phyloP scores from a whole-genome alignment of 495 filamentous ascomycete genomes.

The Penicillium tannophilum region DNA sequence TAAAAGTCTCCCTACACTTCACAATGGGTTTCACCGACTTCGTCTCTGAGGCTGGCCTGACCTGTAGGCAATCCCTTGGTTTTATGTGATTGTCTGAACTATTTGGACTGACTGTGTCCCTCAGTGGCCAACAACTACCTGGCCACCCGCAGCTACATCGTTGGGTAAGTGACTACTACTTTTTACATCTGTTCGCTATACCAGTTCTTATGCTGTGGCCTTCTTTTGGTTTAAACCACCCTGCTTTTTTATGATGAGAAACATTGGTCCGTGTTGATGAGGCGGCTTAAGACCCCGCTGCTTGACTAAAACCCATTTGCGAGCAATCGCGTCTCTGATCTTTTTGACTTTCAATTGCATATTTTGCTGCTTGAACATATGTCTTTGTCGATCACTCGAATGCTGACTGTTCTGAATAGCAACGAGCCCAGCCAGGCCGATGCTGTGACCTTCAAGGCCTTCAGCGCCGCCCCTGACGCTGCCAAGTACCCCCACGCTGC shows the following conservation, averaged over 20 bases:
- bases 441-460: slow-evolving; percentile 88
- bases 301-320: slow-evolving; percentile 79
- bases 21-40: slow-evolving; percentile 98
- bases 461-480: slow-evolving; percentile 72
- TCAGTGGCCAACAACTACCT: slow-evolving; percentile 92
- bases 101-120: slow-evolving; percentile 40
- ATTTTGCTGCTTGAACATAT: neutral
- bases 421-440: slow-evolving; percentile 90
- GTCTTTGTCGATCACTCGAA: slow-evolving; percentile 6
- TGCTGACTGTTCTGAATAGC: slow-evolving; percentile 54
- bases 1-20: slow-evolving; percentile 27
- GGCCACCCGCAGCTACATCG: slow-evolving; percentile 87
- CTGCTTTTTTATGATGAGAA: slow-evolving; percentile 71
- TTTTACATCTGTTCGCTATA: slow-evolving; percentile 10
- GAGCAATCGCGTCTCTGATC: slow-evolving; percentile 83
- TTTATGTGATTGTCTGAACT: slow-evolving; percentile 21
- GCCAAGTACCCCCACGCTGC: slow-evolving; percentile 90
- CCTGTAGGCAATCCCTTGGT: slow-evolving; percentile 61
- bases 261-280: slow-evolving; percentile 99
- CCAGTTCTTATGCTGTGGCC: slow-evolving; percentile 7
- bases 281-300: slow-evolving; percentile 95
- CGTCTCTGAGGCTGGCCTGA: slow-evolving; percentile 80
- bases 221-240: slow-evolving; percentile 13
- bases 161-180: slow-evolving; percentile 65
- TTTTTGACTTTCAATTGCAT: slow-evolving; percentile 16